Conservation (phyloP, 768 basidiomycete genomes). For the Tulasnella sp. region DNA sequence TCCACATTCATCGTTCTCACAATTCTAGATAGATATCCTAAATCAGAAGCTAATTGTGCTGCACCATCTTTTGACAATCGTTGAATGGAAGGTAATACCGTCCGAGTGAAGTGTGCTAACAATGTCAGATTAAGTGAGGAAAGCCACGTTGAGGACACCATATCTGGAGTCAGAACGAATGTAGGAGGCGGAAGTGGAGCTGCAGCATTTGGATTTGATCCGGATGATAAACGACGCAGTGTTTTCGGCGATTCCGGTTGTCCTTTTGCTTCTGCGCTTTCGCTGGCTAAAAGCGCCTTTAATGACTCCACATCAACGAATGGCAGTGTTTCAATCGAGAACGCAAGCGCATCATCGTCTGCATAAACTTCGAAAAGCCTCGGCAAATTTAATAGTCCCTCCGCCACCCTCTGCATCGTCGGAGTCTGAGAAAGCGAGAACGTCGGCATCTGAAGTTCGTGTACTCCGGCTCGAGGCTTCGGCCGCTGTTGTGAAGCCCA, state of each 20-base stretch:
- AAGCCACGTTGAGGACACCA: conserved; percentile 83
- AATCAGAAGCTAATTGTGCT: conserved; percentile 72
- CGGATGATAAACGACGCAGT: conserved; percentile 5
- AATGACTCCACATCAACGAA: conserved; percentile 42
- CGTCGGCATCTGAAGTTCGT: conserved; percentile 56
- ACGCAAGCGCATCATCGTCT: conserved; percentile 78
- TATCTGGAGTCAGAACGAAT: conserved; percentile 48
- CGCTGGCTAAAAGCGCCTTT: conserved; percentile 7
- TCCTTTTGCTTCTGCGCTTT: neutral
- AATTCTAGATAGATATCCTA: conserved; percentile 84
- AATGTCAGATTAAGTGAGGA: conserved; percentile 76
- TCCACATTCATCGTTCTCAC: conserved; percentile 85
- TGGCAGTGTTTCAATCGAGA: conserved; percentile 73
- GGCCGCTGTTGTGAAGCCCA: conserved; percentile 49
- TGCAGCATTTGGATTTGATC: conserved; percentile 4
- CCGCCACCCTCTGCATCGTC: conserved; percentile 74
- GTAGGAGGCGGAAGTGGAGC: conserved; percentile 7
- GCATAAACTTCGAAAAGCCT: conserved; percentile 90
- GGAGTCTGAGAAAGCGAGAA: conserved; percentile 91
- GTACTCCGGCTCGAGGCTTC: conserved; percentile 31
- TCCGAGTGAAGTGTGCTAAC: conserved; percentile 54
- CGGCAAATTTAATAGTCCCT: conserved; percentile 88
- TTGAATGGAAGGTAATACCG: conserved; percentile 58
- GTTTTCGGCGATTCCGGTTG: neutral
- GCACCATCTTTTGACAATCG: conserved; percentile 52